Base-by-base conservation (phyloP, 306 rosid species). In the Quercus wislizeni region DNA sequence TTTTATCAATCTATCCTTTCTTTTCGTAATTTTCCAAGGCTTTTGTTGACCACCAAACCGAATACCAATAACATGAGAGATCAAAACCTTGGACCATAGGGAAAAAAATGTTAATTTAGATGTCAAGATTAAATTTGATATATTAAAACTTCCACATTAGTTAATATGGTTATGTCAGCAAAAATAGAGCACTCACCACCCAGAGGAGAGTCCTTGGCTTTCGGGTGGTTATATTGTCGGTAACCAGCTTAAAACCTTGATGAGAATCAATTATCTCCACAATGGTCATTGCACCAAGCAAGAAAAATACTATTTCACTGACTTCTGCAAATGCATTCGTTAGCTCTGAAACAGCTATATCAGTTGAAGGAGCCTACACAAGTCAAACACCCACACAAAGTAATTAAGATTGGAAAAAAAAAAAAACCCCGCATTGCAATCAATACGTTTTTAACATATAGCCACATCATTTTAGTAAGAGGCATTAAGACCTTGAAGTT, bases 221-320 rank as follows among this genome's bases (percentile, higher is more conserved):
- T 83, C 96, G 90, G 80, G n/a, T n/a, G n/a, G n/a, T n/a, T n/a
- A n/a, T n/a, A n/a, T n/a, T n/a, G n/a, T n/a, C n/a, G n/a, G n/a
- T n/a, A n/a, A n/a, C n/a, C n/a, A n/a, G n/a, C n/a, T n/a, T n/a
- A n/a, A n/a, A n/a, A n/a, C n/a, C n/a, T n/a, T n/a, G n/a, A n/a
- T n/a, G n/a, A n/a, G n/a, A n/a, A n/a, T n/a, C 97, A 73, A 95
- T 78, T 55, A 92, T 89, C 83, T 95, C 98, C 68, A 95, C 98
- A 71, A 95, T 95, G 69, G 98, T 95, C 99, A 95, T 95, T 69
- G 99, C 99, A 69, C 97, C 98, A 70, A 95, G 92, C 90, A 95
- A 76, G 91, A 95, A 95, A 85, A 92, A 92, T 81, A 95, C 98
- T 83, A 95, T 92, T 84, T 91, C 96, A 84, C 98, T 89, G 80